Percentiles rank a stretch among this genome's conserved stretches.
These are phyloP conservation scores for Tetrahymena malaccensis DNA, from an alignment of 73 alveolate genomes.

Conservation along the genomic window DNA sequence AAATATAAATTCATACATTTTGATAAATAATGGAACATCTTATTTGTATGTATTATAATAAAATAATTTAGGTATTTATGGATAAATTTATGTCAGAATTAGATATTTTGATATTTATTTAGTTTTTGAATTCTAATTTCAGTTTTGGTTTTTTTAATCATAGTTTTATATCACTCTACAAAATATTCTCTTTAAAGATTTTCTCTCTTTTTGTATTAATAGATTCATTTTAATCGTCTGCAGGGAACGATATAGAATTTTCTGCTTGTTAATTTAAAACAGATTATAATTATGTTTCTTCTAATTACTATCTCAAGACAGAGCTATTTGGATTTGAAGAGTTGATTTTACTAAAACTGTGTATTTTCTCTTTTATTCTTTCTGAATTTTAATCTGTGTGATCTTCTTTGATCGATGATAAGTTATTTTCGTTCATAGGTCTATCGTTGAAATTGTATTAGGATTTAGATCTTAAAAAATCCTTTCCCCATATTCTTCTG, in stretches of 20 bases:
- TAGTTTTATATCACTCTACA: background rate
- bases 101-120: too few relatives aligned
- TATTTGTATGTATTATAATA: too few relatives aligned
- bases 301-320: background rate
- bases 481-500: background rate
- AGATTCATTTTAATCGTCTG: background rate
- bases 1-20: too few relatives aligned
- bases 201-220: background rate
- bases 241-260: background rate
- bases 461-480: background rate
- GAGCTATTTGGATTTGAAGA: background rate
- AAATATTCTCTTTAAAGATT: background rate
- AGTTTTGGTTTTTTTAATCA: background rate
- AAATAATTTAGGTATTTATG: too few relatives aligned
- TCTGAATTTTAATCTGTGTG: background rate
- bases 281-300: background rate
- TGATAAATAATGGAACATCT: too few relatives aligned
- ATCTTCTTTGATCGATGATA: background rate
- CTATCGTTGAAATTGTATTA: background rate
- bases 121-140: background rate
- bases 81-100: too few relatives aligned
- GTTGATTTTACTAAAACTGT: background rate
- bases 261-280: background rate
- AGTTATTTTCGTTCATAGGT: background rate
- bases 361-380: background rate